Percentiles rank a stretch among this genome's conserved stretches.
Evolutionary conservation across 257 asterid species (phyloP).

Genomic region (Mitragyna speciosa): DNA sequence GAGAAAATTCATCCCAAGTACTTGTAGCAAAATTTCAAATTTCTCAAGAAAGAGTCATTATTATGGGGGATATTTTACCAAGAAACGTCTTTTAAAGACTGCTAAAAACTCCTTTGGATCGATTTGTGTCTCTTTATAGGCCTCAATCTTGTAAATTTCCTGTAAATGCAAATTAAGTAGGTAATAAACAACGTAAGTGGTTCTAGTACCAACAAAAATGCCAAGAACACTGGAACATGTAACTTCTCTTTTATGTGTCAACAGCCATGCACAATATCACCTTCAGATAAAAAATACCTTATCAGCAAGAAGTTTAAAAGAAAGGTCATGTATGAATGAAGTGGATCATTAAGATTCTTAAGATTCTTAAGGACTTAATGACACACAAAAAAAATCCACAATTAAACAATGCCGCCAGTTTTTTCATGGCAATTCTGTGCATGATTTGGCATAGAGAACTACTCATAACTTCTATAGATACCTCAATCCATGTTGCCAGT

Average conservation of each 20-base stretch:
- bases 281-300: too few species aligned
- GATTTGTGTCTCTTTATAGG: slow-evolving; percentile 54
- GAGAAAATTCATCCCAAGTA: too few species aligned
- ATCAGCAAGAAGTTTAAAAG: background rate
- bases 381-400: background rate
- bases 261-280: background rate
- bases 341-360: background rate
- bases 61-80: slow-evolving; percentile 27
- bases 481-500: slow-evolving; percentile 76
- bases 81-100: slow-evolving; percentile 56
- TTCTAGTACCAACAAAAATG: background rate
- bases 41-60: background rate
- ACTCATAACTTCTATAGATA: slow-evolving; percentile 12
- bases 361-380: background rate
- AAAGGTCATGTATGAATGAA: background rate
- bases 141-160: slow-evolving; percentile 87
- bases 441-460: background rate
- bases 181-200: background rate
- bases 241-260: background rate
- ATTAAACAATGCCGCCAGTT: slow-evolving; percentile 46
- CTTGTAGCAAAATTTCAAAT: too few species aligned
- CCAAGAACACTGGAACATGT: background rate
- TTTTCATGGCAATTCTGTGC: slow-evolving; percentile 30
- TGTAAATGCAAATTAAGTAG: slow-evolving; percentile 20
- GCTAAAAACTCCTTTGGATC: slow-evolving; percentile 66